Conservation (phyloP, 441 rosid genomes). For the Pelargonium citronellum region DNA sequence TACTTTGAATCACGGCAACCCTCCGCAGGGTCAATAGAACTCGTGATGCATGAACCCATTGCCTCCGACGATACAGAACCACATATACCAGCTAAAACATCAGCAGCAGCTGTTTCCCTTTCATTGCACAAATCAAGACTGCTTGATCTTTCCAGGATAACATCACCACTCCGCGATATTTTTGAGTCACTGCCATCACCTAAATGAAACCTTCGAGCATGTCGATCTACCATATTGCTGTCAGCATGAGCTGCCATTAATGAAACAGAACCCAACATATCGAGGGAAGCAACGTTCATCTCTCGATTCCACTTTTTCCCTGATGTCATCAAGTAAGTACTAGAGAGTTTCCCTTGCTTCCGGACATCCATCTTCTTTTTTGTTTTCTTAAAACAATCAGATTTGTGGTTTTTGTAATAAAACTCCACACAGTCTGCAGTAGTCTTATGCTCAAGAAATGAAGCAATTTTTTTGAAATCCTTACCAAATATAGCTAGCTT, state of each 20-base stretch:
- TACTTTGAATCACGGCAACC: conserved; percentile 43
- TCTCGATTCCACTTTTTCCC: conserved; percentile 68
- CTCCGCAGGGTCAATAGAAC: conserved; percentile 58
- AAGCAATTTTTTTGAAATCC: conserved; percentile 79
- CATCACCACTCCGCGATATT: conserved; percentile 35
- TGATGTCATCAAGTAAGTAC: conserved; percentile 62
- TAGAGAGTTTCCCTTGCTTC: conserved; percentile 52
- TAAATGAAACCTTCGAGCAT: conserved; percentile 40
- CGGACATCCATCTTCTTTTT: conserved; percentile 54
- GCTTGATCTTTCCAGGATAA: conserved; percentile 45
- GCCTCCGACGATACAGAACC: conserved; percentile 87
- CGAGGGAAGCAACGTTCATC: conserved; percentile 65
- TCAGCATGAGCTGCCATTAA: conserved; percentile 66
- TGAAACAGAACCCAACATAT: conserved; percentile 76
- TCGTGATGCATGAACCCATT: conserved; percentile 74
- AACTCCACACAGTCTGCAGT: conserved; percentile 97
- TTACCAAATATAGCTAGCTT: conserved; percentile 78
- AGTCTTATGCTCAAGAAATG: conserved; percentile 80
- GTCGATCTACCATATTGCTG: conserved; percentile 32
- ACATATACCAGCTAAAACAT: conserved; percentile 69
- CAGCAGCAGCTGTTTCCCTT: conserved; percentile 74
- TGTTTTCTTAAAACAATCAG: conserved; percentile 75
- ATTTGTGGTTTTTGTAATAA: conserved; percentile 95
- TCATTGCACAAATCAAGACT: conserved; percentile 49
- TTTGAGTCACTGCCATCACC: conserved; percentile 45